Percentiles rank a stretch among this genome's conserved stretches.
These are phyloP conservation scores for Dioscorea dumetorum DNA, from an alignment of 106 monocot species.

Conservation along the genomic window DNA sequence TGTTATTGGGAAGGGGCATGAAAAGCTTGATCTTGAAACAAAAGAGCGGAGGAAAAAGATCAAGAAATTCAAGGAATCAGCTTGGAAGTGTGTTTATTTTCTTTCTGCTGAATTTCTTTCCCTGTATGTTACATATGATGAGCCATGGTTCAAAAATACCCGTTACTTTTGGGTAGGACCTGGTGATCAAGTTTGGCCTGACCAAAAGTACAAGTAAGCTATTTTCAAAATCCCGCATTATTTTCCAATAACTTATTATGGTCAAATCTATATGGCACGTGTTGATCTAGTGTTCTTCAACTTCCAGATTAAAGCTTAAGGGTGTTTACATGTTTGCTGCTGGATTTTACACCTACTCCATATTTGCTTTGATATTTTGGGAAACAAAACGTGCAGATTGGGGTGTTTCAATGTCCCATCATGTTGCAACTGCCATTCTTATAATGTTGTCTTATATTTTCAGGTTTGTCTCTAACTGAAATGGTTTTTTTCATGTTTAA, in stretches of 20 bases:
- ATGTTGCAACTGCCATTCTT: conserved; percentile 66
- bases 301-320: conserved; percentile 66
- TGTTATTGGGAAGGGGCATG: conserved; percentile 47
- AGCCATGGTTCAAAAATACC: conserved; percentile 84
- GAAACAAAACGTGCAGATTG: conserved; percentile 91
- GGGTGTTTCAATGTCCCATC: conserved; percentile 91
- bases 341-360: conserved; percentile 92
- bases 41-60: conserved; percentile 55
- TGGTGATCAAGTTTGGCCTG: conserved; percentile 84
- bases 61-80: conserved; percentile 91
- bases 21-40: conserved; percentile 34
- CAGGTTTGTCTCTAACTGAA: conserved; percentile 35
- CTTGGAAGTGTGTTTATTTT: conserved; percentile 90
- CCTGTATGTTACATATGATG: conserved; percentile 73
- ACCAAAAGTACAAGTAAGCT: conserved; percentile 75
- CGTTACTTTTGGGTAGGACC: conserved; percentile 87
- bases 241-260: no score
- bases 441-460: conserved; percentile 76
- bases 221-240: no score
- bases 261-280: no score
- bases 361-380: conserved; percentile 90
- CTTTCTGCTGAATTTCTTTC: conserved; percentile 63
- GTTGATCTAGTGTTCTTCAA: not conserved
- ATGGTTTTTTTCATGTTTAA: not conserved
- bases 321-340: conserved; percentile 78